Evolutionary conservation across 352 stramenopile genomes (phyloP), one percentile per base, ranked within the genome.

Genomic region (Plasmopara halstedii): DNA sequence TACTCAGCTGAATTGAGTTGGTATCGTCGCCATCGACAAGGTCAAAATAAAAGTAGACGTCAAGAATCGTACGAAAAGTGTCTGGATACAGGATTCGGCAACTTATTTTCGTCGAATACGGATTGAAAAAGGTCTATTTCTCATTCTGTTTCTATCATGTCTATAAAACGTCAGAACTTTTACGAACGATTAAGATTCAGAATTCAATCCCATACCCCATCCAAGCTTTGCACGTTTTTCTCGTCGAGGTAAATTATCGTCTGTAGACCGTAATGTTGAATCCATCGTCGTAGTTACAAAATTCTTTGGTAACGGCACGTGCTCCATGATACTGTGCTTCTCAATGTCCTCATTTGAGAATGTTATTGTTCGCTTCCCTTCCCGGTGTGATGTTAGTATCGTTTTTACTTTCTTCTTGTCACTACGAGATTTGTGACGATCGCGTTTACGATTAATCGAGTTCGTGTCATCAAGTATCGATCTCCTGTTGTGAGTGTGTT

Each of bases 21-120:
- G 82, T 93, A 93, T 56, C 79, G 75, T 15, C 79, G 82, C 44
- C 82, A 93, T 38, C 79, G 82, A 42, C 61, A 83, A 31, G 74
- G 70, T 3, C 77, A 85, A 50, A 72, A 85, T 34, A 78, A 80
- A 42, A 46, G 83, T 35, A 55, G 51, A 19, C 62, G 70, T 43
- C 72, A 64, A 14, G 65, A 84, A 29, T 71, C 71, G 36, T 80
- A 77, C 44, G 67, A 83, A 46, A 68, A 74, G 37, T 67, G 63
- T 14, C 53, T 74, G 5, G 68, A 81, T 33, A 68, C 68, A 2
- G 71, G 68, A n/a, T 76, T 81, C 13, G 56, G 68, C 37, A 65
- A 53, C 47, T 50, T 81, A 14, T 83, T 81, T 32, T 58, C 42
- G 10, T 81, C n/a, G n/a, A n/a, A n/a, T n/a, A n/a, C n/a, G n/a